A percentile compares a stretch with the other conserved stretches of the same genome.
These are phyloP conservation scores for Strobilomyces dryophilus DNA, from an alignment of 768 basidiomycete genomes.

Conservation along the genomic window DNA sequence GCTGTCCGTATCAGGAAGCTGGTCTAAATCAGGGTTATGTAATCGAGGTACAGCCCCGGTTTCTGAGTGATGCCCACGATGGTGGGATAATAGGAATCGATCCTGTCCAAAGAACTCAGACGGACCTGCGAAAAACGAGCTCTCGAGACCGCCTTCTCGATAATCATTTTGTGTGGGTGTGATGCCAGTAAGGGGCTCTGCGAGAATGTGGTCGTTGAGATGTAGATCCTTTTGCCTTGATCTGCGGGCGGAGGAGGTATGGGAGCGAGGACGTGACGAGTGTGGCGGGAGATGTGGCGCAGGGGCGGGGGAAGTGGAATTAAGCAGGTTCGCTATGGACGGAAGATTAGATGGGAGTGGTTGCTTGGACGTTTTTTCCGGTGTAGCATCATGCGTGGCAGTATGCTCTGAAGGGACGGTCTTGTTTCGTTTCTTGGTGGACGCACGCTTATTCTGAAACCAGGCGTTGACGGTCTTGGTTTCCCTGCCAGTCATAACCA, in stretches of 20 bases:
- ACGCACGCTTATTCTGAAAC: constrained; percentile 86
- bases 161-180: constrained; percentile 5
- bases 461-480: constrained; percentile 83
- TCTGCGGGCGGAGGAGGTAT: constrained; percentile 24
- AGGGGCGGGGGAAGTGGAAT: constrained; percentile 29
- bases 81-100: constrained; percentile 31
- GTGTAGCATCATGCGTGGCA: constrained; percentile 23
- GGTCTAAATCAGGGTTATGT: constrained; percentile 43
- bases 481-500: constrained; percentile 46
- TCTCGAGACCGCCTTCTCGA: constrained; percentile 22
- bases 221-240: constrained; percentile 32
- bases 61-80: constrained; percentile 28
- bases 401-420: constrained; percentile 32
- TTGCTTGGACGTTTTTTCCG: constrained; percentile 26
- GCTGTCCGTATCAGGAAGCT: constrained; percentile 47
- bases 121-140: constrained; percentile 31
- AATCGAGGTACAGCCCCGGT: constrained; percentile 21
- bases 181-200: constrained; percentile 11
- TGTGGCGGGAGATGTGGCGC: constrained; percentile 20
- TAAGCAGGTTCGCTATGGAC: constrained; percentile 39
- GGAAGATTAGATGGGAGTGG: constrained; percentile 29
- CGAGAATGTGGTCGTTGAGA: constrained; percentile 26
- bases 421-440: constrained; percentile 68
- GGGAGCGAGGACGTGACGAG: constrained; percentile 24
- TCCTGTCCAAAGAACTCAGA: constrained; percentile 30